These are phyloP conservation scores for Kwoniella dendrophila DNA, from an alignment of 768 basidiomycete species.

Conservation along the genomic window DNA sequence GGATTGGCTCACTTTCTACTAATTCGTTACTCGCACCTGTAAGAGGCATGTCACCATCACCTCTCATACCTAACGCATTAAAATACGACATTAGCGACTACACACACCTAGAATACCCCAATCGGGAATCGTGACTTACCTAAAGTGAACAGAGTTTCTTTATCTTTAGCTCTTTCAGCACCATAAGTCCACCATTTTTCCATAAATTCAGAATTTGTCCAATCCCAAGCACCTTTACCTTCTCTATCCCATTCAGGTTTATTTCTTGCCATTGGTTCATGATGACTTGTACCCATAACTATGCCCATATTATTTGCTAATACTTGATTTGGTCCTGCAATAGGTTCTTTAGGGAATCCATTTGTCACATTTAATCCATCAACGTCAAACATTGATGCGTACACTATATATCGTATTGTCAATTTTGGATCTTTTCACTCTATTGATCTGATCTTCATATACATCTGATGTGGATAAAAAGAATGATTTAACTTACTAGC, in stretches of 20 bases:
- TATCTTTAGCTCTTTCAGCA: constrained; percentile 64
- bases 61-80: constrained; percentile 65
- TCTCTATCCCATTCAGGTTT: constrained; percentile 67
- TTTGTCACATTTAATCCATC: constrained; percentile 17
- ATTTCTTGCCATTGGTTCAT: constrained; percentile 75
- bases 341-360: constrained; percentile 64
- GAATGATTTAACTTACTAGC: constrained; percentile 51
- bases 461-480: neutral
- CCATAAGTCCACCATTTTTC: constrained; percentile 68
- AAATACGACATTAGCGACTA: neutral
- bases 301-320: constrained; percentile 69
- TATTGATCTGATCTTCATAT: constrained; percentile 41
- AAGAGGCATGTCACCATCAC: constrained; percentile 57
- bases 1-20: constrained; percentile 33
- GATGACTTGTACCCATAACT: constrained; percentile 72
- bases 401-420: constrained; percentile 38
- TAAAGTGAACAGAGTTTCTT: constrained; percentile 68
- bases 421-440: neutral
- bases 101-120: neutral
- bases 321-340: constrained; percentile 63
- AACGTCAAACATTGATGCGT: constrained; percentile 40
- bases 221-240: constrained; percentile 66
- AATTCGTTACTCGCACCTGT: constrained; percentile 43
- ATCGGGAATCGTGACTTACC: neutral
- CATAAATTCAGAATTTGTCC: constrained; percentile 62